phyloP scores from a whole-genome alignment of 1,284 basidiomycete genomes.

The Anthracocystis walkeri region DNA sequence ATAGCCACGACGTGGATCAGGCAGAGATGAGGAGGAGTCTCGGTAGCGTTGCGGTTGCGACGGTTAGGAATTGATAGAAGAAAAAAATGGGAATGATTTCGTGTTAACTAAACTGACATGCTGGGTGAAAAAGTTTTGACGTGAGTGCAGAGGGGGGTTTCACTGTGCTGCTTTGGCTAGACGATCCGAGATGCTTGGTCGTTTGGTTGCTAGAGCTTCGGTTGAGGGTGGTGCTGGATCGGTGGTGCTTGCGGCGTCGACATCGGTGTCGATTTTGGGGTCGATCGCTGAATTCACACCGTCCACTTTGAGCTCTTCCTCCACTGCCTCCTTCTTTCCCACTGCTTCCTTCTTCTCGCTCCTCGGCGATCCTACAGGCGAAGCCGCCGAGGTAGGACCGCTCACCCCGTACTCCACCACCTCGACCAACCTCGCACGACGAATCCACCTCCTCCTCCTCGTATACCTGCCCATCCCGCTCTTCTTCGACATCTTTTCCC shows the following conservation, averaged over 20 bases:
- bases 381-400: conserved; percentile 13
- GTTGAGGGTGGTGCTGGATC: conserved; percentile 2
- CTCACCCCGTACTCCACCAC: conserved; percentile 58
- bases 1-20: conserved; percentile 83
- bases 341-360: conserved; percentile 9
- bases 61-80: conserved; percentile 13
- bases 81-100: too few relatives aligned
- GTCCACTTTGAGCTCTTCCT: conserved; percentile 17
- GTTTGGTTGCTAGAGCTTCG: neutral
- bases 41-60: conserved; percentile 69
- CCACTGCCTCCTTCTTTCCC: neutral
- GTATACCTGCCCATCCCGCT: conserved; percentile 82
- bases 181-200: conserved; percentile 31
- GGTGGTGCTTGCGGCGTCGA: conserved; percentile 16
- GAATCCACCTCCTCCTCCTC: conserved; percentile 70
- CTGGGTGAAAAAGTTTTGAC: too few relatives aligned
- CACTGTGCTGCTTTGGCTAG: conserved; percentile 34
- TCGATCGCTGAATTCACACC: conserved; percentile 1
- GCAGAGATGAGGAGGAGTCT: conserved; percentile 90
- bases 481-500: conserved; percentile 82
- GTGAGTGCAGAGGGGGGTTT: neutral
- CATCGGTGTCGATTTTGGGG: conserved; percentile 20
- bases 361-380: neutral
- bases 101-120: too few relatives aligned
- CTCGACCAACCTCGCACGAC: conserved; percentile 70